Evolutionary conservation across 2,329 filamentous ascomycete species (phyloP).

Genomic region (Verticillium zaregamsianum): DNA sequence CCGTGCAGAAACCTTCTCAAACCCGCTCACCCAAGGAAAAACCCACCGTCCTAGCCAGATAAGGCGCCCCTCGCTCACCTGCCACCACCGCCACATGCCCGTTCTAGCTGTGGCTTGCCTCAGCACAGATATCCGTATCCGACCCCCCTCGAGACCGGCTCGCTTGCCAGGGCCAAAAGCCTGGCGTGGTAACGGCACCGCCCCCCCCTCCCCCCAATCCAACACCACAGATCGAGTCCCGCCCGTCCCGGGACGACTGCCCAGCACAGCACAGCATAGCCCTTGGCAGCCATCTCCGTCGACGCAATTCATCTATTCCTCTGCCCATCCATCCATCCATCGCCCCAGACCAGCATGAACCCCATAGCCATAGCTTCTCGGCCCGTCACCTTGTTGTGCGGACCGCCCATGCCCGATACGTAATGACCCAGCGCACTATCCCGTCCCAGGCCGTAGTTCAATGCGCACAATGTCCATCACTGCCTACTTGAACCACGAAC

Average conservation of each 20-base stretch:
- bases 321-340: slow-evolving; percentile 5
- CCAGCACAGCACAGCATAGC: slow-evolving; percentile 9
- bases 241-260: too few relatives aligned
- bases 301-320: slow-evolving; percentile 15
- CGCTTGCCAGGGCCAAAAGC: too few relatives aligned
- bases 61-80: too few relatives aligned
- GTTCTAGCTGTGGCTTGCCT: too few relatives aligned
- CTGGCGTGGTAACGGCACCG: too few relatives aligned
- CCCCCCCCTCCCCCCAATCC: too few relatives aligned
- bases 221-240: too few relatives aligned
- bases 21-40: slow-evolving; percentile 33
- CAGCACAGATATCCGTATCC: too few relatives aligned
- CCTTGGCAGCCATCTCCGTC: slow-evolving; percentile 4
- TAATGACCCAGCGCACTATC: slow-evolving; percentile 4
- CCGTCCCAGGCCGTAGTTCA: slow-evolving; percentile 4
- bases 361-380: neutral
- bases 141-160: too few relatives aligned
- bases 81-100: too few relatives aligned
- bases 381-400: neutral
- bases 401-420: slow-evolving; percentile 2
- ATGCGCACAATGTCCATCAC: neutral
- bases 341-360: neutral
- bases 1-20: slow-evolving; percentile 46
- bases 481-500: neutral
- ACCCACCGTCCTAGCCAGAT: neutral